Conservation (phyloP, 352 stramenopile genomes). For the Discostella stelligera region DNA sequence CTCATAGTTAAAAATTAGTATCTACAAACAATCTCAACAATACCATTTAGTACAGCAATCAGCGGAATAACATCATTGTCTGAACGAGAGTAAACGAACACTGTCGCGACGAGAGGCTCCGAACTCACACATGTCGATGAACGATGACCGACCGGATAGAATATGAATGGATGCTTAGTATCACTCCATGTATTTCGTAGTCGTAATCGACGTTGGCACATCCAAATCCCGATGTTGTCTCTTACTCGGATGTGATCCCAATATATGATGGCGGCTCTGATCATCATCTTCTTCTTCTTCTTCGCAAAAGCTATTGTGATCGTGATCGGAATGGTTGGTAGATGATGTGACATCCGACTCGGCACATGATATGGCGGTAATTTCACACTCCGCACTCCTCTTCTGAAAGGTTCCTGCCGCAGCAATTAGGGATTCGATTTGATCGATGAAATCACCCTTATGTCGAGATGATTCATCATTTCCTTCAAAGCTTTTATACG, state of each 20-base stretch:
- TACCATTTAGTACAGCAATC: too few species aligned
- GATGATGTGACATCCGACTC: constrained; percentile 39
- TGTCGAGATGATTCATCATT: constrained; percentile 6
- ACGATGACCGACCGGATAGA: not conserved
- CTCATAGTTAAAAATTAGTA: too few species aligned
- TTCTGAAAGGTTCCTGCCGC: constrained; percentile 48
- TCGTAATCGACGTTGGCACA: constrained; percentile 36
- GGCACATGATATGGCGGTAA: constrained; percentile 45
- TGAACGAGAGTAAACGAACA: not conserved
- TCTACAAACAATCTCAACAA: too few species aligned
- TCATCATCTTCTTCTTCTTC: constrained; percentile 24
- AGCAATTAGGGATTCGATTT: constrained; percentile 63
- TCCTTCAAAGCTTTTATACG: constrained; percentile 1
- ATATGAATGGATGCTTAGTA: not conserved
- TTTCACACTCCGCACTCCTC: constrained; percentile 28
- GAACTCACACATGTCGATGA: not conserved
- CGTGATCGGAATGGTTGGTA: constrained; percentile 38
- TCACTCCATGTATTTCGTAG: constrained; percentile 21
- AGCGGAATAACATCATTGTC: not conserved
- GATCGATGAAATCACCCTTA: constrained; percentile 56
- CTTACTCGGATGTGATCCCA: constrained; percentile 14
- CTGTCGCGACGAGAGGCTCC: too few species aligned
- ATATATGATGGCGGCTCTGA: not conserved
- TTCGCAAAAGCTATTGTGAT: constrained; percentile 40
- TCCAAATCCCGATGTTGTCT: constrained; percentile 19